Evolutionary conservation across 108 stramenopile species (phyloP).

Genomic region (Ochromonas danica): DNA sequence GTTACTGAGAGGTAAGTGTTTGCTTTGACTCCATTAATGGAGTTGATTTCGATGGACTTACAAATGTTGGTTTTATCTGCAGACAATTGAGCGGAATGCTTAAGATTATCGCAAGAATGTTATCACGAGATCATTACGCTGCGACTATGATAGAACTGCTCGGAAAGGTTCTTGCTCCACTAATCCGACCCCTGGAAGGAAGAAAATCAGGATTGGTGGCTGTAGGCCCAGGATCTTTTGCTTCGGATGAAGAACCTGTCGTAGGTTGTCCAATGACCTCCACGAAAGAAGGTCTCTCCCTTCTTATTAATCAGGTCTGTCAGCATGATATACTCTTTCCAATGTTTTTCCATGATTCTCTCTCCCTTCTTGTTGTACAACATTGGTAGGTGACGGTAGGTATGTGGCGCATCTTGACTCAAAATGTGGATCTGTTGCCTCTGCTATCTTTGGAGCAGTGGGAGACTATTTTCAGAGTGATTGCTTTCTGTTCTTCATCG

Average conservation of each 20-base stretch:
- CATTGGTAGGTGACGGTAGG: background rate
- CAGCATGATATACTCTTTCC: too few species aligned
- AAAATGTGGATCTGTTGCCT: conserved; percentile 28
- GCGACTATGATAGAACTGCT: background rate
- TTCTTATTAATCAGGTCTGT: too few species aligned
- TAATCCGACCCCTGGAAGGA: too few species aligned
- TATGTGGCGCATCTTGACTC: conserved; percentile 26
- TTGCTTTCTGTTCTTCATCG: background rate
- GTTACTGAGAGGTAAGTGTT: background rate
- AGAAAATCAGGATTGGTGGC: too few species aligned
- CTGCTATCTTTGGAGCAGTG: conserved; percentile 14
- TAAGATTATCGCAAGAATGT: background rate
- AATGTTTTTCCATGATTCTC: background rate
- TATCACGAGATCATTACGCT: background rate
- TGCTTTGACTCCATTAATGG: background rate
- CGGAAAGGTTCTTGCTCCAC: too few species aligned
- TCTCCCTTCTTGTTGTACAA: background rate
- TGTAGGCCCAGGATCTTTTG: too few species aligned
- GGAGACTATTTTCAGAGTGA: conserved; percentile 12
- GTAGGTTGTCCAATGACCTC: too few species aligned
- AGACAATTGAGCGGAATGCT: background rate
- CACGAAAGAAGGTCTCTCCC: too few species aligned
- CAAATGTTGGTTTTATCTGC: background rate
- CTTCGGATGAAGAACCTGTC: too few species aligned
- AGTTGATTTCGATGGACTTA: background rate